phyloP scores from a whole-genome alignment of 371 early-diverging fungal genomes.

The Mucor plumbeus region DNA sequence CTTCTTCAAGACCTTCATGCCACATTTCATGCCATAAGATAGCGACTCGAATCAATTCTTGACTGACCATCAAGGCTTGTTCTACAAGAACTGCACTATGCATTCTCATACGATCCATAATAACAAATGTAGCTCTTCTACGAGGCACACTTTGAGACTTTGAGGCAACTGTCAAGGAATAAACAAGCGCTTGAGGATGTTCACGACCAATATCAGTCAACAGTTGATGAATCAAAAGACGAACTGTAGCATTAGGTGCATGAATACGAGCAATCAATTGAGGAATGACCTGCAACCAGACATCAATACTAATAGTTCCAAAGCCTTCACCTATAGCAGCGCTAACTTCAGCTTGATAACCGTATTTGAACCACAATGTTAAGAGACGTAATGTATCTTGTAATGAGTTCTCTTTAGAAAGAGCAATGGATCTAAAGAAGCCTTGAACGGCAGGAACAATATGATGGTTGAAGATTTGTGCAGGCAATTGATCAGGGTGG shows the following conservation, averaged over 20 bases:
- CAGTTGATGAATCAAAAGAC: slow-evolving; percentile 88
- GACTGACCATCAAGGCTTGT: slow-evolving; percentile 93
- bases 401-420: slow-evolving; percentile 90
- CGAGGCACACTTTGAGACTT: slow-evolving; percentile 85
- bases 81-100: slow-evolving; percentile 88
- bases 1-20: slow-evolving; percentile 95
- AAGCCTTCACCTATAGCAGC: slow-evolving; percentile 89
- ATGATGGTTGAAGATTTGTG: slow-evolving; percentile 63
- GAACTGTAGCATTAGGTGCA: slow-evolving; percentile 80
- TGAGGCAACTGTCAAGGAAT: slow-evolving; percentile 95
- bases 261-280: slow-evolving; percentile 98
- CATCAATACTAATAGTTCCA: slow-evolving; percentile 89
- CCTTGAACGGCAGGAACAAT: slow-evolving; percentile 79
- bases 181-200: slow-evolving; percentile 97
- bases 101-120: slow-evolving; percentile 92
- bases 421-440: slow-evolving; percentile 93
- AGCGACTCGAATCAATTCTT: slow-evolving; percentile 96
- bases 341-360: slow-evolving; percentile 87
- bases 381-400: slow-evolving; percentile 96
- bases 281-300: slow-evolving; percentile 98
- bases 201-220: slow-evolving; percentile 92
- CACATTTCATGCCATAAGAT: slow-evolving; percentile 98
- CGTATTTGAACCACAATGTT: slow-evolving; percentile 97
- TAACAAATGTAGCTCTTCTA: slow-evolving; percentile 84
- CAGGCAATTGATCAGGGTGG: slow-evolving; percentile 57